Evolutionary conservation across 2,329 filamentous ascomycete species (phyloP).

Genomic region (Aspergillus felis): DNA sequence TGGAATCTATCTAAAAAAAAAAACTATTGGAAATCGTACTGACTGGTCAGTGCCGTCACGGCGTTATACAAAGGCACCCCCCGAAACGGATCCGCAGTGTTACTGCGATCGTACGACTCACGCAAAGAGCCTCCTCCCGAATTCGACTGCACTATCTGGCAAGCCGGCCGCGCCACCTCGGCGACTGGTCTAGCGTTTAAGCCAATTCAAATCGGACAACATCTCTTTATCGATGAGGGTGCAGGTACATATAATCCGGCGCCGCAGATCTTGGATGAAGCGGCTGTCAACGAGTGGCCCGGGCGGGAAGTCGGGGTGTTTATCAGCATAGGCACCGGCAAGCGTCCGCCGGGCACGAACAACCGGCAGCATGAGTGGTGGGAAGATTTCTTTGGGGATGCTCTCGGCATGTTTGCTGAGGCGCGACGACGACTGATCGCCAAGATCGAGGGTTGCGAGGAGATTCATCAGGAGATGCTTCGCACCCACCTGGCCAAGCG

Average conservation of each 20-base stretch:
- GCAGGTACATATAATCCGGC: conserved; percentile 88
- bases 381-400: conserved; percentile 71
- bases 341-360: conserved; percentile 69
- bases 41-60: conserved; percentile 69
- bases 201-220: conserved; percentile 88
- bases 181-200: conserved; percentile 94
- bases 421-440: conserved; percentile 76
- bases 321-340: conserved; percentile 90
- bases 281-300: conserved; percentile 89
- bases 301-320: conserved; percentile 90
- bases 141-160: conserved; percentile 93
- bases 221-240: conserved; percentile 90
- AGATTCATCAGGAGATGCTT: conserved; percentile 81
- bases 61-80: conserved; percentile 83
- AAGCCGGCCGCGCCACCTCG: conserved; percentile 90
- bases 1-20: too few relatives aligned
- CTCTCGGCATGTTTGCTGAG: conserved; percentile 83
- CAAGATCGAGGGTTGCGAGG: conserved; percentile 95
- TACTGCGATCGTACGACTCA: conserved; percentile 93
- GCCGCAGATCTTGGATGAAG: conserved; percentile 82
- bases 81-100: conserved; percentile 62
- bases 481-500: conserved; percentile 72
- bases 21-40: not conserved
- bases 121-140: conserved; percentile 85
- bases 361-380: conserved; percentile 75